Evolutionary conservation across 257 asterid genomes (phyloP), one percentile per base, ranked within the genome.

Genomic region (Ballota nigra): DNA sequence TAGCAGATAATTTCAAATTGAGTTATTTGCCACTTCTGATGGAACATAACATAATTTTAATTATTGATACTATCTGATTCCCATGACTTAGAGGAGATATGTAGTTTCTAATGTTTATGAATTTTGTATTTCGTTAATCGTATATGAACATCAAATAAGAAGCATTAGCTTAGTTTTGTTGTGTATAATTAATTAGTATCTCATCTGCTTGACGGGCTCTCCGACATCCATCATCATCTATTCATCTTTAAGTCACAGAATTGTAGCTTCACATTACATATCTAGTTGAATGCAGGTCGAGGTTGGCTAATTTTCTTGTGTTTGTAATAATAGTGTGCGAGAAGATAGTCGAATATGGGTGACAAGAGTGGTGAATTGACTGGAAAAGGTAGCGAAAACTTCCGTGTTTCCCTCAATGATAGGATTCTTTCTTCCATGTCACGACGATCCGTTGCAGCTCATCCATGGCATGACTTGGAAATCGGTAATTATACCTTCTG

Each of bases 401-500:
- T 84, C 55, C 83, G 71, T 47, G 79, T 49, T 68, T 81, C 63
- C 63, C 94, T 92, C 45, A 90, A 90, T 72, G 92, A 92, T 75
- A 81, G 97, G 81, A 92, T 92, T 58, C 89, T 90, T 51, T 85
- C 92, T 52, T 88, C 98, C 22, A 82, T 92, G 91, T 80, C 95
- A 0, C 78, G 86, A 47, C 80, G 87, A 81, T 74, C 96, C 6
- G 79, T 86, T 57, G 97, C 98, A 79, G 97, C 97, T 71, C 97
- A 92, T 82, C 98, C 98, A 6, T 90, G 97, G 98, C 98, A 92
- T 81, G 98, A 92, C 82, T 83, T 92, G 81, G 97, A 92, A 79
- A 92, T 92, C n/a, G 98, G 97, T 86, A 80, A 16, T n/a, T 31
- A 15, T 15, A n/a, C 8, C 53, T 15, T 45, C 53, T n/a, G n/a